phyloP scores from a whole-genome alignment of 257 asterid genomes.

The Vinca minor region DNA sequence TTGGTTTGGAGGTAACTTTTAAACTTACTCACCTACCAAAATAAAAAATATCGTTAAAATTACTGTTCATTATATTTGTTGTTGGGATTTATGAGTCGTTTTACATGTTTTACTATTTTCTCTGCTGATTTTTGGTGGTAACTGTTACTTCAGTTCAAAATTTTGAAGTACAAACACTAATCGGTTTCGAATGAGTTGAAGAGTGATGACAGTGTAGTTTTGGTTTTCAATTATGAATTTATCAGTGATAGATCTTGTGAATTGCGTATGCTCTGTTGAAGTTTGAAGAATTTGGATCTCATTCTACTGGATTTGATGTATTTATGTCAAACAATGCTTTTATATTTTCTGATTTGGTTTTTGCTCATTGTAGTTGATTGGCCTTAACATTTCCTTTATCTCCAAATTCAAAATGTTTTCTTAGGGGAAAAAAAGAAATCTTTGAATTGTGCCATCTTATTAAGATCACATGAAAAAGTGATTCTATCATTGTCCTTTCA shows the following conservation, averaged over 20 bases:
- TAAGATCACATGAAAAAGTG: neutral
- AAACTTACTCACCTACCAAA: no score
- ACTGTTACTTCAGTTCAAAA: neutral
- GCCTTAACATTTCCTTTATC: no score
- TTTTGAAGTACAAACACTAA: neutral
- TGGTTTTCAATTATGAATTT: neutral
- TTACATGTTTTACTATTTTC: neutral
- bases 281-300: constrained; percentile 4
- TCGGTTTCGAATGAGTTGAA: neutral
- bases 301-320: constrained; percentile 5
- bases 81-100: no score
- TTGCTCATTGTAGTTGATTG: no score
- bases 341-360: no score
- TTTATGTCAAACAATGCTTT: neutral
- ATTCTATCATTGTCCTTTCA: neutral
- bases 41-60: no score
- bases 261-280: neutral
- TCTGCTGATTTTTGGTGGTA: neutral
- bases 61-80: no score
- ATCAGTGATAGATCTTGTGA: no score
- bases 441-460: neutral
- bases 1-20: no score
- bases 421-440: neutral
- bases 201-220: neutral
- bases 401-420: neutral